Evolutionary conservation across 2,329 filamentous ascomycete species (phyloP).

Genomic region (Clonostachys solani): DNA sequence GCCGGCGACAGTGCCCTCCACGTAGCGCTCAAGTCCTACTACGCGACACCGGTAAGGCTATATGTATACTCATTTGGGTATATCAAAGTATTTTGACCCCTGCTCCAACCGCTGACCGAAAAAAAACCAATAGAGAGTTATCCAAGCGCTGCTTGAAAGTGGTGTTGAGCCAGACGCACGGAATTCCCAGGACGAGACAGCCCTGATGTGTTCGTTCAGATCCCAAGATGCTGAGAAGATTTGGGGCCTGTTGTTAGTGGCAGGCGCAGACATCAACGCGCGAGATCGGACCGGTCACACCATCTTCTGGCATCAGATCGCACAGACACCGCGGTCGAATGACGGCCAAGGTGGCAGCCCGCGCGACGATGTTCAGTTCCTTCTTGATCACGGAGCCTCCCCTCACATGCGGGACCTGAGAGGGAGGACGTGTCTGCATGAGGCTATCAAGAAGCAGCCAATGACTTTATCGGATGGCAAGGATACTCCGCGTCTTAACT

Average conservation of each 20-base stretch:
- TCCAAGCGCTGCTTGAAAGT: background rate
- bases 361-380: background rate
- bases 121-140: background rate
- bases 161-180: background rate
- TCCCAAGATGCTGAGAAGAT: background rate
- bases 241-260: background rate
- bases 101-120: background rate
- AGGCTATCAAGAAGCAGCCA: background rate
- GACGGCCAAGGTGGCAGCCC: background rate
- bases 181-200: background rate
- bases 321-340: background rate
- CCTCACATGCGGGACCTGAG: background rate
- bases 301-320: background rate
- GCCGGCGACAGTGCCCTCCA: background rate
- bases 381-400: background rate
- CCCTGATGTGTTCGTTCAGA: background rate
- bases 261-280: background rate
- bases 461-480: background rate
- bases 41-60: background rate
- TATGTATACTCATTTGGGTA: background rate
- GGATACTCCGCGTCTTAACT: background rate
- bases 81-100: background rate
- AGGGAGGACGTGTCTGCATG: constrained; percentile 1
- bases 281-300: background rate
- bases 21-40: background rate